Percentiles rank a stretch among this genome's conserved stretches.
Evolutionary conservation across 2,329 filamentous ascomycete genomes (phyloP).

Genomic region (Trichoderma harzianum): DNA sequence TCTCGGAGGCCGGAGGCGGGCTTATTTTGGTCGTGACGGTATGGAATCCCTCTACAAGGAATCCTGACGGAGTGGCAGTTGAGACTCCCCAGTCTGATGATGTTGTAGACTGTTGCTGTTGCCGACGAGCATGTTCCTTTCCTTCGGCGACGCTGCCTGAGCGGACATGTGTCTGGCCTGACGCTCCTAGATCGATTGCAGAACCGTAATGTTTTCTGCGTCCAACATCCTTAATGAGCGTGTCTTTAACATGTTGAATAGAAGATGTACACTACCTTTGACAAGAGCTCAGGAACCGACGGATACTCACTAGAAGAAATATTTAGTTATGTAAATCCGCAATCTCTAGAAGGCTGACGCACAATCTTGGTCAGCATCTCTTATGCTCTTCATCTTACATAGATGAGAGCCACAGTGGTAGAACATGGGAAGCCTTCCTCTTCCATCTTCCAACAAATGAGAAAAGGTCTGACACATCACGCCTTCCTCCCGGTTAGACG

Average conservation of each 20-base stretch:
- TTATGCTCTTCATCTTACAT: slow-evolving; percentile 45
- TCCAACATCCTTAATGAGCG: slow-evolving; percentile 15
- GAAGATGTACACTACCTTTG: slow-evolving; percentile 40
- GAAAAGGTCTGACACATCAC: slow-evolving; percentile 33
- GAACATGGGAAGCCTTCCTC: slow-evolving; percentile 40
- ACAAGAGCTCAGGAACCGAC: slow-evolving; percentile 50
- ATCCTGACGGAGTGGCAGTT: not conserved
- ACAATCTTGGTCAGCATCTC: slow-evolving; percentile 42
- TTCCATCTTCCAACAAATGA: slow-evolving; percentile 25
- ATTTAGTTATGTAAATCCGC: not conserved
- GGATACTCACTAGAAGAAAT: slow-evolving; percentile 44
- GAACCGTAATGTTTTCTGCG: slow-evolving; percentile 28
- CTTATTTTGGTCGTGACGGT: not conserved
- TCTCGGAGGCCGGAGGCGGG: not conserved
- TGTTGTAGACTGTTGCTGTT: not conserved
- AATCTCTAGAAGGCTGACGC: slow-evolving; percentile 20
- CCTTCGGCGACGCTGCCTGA: not conserved
- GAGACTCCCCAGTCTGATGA: not conserved
- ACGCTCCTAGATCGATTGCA: slow-evolving; percentile 22
- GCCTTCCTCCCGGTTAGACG: slow-evolving; percentile 29
- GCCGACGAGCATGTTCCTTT: not conserved
- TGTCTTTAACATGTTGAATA: not conserved
- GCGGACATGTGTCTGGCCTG: not conserved
- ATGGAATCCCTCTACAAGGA: not conserved
- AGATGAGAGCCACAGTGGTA: slow-evolving; percentile 52